Evolutionary conservation across 352 stramenopile genomes (phyloP), one percentile per base, ranked within the genome.

Genomic region (Phytophthora capsici): DNA sequence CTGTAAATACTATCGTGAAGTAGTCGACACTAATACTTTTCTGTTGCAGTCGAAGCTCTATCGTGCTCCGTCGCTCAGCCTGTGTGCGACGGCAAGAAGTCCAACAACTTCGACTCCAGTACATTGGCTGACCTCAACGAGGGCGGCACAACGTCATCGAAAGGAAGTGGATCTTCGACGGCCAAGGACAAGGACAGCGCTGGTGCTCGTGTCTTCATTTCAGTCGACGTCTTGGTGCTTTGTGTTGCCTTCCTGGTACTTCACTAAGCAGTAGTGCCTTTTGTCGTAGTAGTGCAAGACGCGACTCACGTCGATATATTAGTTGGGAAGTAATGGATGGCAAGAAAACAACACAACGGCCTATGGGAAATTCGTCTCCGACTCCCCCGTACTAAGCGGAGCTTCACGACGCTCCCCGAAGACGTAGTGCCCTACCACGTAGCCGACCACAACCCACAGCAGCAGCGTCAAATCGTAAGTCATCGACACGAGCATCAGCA

Each of bases 401-500:
- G 73, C 63, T 17, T 88, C 77, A 30, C 84, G 76, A 10, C 80
- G 82, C 37, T 92, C 82, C 17, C 78, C 82, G 57, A 89, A 92
- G 13, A 90, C 41, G 53, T 85, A 92, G 69, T 90, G 77, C 13
- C 84, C 84, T 12, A 69, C 48, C n/a, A 90, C 58, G 51, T 90
- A 92, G 7, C 84, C 84, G 19, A 36, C 38, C 34, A 92, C 76
- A 10, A 73, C 73, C 71, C 76, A 85, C 9, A 83, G 25, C 17
- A 92, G 78, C 51, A 92, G 64, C 49, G 73, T 69, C 51, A 79
- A 76, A 57, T 92, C 84, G 70, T 92, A 92, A 22, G 84, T 92
- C 84, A 92, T 92, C 19, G 84, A 86, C 17, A 89, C 84, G 19
- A 92, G 78, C 84, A 92, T 92, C 25, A 92, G 78, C 82, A 92